These are phyloP conservation scores for Ogataea philodendri DNA, from an alignment of 805 yeast species.

Conservation along the genomic window DNA sequence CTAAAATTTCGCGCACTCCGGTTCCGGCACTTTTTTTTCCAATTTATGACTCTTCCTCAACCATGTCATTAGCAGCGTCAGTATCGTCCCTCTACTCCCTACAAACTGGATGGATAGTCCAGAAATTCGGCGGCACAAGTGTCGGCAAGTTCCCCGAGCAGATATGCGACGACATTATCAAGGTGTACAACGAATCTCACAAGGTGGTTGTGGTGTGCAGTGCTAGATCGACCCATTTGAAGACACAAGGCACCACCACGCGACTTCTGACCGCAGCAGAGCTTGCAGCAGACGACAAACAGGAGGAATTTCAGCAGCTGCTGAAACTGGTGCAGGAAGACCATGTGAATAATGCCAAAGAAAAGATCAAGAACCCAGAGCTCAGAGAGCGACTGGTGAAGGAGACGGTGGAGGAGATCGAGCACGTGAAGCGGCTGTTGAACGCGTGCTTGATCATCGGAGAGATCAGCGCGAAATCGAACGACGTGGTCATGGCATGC, in stretches of 20 bases:
- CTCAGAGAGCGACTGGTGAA: constrained; percentile 53
- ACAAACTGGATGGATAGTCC: constrained; percentile 61
- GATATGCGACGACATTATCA: constrained; percentile 82
- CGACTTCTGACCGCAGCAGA: constrained; percentile 85
- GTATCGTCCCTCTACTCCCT: constrained; percentile 23
- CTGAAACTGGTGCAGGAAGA: constrained; percentile 72
- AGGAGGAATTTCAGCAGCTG: constrained; percentile 47
- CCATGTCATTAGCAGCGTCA: constrained; percentile 27
- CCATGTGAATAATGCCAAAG: constrained; percentile 71
- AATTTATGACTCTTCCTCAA: constrained; percentile 6
- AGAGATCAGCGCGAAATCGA: constrained; percentile 83
- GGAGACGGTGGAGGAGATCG: constrained; percentile 65
- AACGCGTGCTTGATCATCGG: constrained; percentile 90
- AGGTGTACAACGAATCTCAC: constrained; percentile 53
- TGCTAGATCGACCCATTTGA: constrained; percentile 88
- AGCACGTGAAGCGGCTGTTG: constrained; percentile 63
- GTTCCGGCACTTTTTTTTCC: constrained; percentile 10
- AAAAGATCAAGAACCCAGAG: constrained; percentile 42
- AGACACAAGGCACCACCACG: constrained; percentile 94
- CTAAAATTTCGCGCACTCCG: constrained; percentile 1
- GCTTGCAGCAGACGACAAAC: constrained; percentile 58
- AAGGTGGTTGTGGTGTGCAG: constrained; percentile 94
- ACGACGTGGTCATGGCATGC: constrained; percentile 85
- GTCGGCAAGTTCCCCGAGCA: constrained; percentile 91
- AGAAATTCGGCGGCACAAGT: constrained; percentile 96